Evolutionary conservation across 2,329 filamentous ascomycete genomes (phyloP), one percentile per base, ranked within the genome.

Genomic region (Talaromyces amestolkiae): DNA sequence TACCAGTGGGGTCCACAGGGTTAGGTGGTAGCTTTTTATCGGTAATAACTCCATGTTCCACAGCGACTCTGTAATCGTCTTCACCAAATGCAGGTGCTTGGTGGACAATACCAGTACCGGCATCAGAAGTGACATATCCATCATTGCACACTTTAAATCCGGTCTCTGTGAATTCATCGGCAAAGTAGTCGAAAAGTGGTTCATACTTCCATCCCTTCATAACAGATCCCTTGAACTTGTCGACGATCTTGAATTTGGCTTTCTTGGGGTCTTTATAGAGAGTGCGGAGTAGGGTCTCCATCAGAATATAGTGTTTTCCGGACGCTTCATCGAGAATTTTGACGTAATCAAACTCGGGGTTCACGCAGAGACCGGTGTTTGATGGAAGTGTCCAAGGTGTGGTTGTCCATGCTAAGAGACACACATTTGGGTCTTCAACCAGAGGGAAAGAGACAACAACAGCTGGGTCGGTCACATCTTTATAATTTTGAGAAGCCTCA

Each of bases 231-330:
- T 89, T 91, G 70, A 96, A 80, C 73, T 90, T 93, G 68, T 90
- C 86, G 15, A 96, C 76, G 61, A 95, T 84, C 82, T 92, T 92
- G 81, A 89, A 97, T 76, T 97, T 96, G 59, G 93, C 93, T 82
- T 97, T 97, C 82, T 97, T 97, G 8, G 91, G 91, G 70, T 97
- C 92, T 78, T 97, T 97, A 82, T 97, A 97, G 2, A 97, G 83
- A 5, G 91, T 94, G 65, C 85, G 85, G 37, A 97, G 83, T 39
- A 95, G 84, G 65, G 91, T 87, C 76, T 97, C 93, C 24, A 97
- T 83, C 45, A 97, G 84, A 67, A 97, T 89, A 76, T 93, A 97
- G 72, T 93, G 86, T 75, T 93, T 94, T 35, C 90, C 90, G 0
- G 90, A 90, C 67, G 87, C 87, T 74, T 94, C 90, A 71, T 98